Evolutionary conservation across 169 alveolate species (phyloP).

Genomic region (Plasmodium malariae): DNA sequence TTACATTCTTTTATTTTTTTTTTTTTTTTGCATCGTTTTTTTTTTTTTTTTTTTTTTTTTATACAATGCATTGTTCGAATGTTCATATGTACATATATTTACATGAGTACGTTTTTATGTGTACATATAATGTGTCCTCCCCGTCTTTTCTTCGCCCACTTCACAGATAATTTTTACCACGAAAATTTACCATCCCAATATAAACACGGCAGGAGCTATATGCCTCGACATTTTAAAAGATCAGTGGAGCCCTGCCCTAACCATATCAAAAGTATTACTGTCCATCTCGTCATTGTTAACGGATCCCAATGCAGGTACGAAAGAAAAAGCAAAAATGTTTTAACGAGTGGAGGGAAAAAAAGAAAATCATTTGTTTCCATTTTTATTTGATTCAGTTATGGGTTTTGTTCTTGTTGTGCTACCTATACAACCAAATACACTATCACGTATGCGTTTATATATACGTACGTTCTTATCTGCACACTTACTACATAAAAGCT

Average conservation of each 20-base stretch:
- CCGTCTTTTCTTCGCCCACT: background rate
- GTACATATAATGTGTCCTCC: background rate
- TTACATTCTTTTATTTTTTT: slow-evolving; percentile 14
- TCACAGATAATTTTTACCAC: slow-evolving; percentile 95
- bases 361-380: too few species aligned
- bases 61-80: too few species aligned
- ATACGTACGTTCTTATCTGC: too few species aligned
- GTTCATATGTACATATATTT: background rate
- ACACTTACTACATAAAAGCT: background rate
- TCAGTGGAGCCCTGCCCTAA: slow-evolving; percentile 99
- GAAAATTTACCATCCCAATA: slow-evolving; percentile 98
- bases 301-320: slow-evolving; percentile 96
- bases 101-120: slow-evolving; percentile 10
- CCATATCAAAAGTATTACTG: slow-evolving; percentile 98
- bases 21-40: background rate
- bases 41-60: background rate
- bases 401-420: too few species aligned
- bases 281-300: slow-evolving; percentile 98
- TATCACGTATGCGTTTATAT: too few species aligned
- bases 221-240: slow-evolving; percentile 98
- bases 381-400: too few species aligned
- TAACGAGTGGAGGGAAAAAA: too few species aligned
- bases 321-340: background rate
- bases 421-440: too few species aligned
- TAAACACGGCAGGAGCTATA: slow-evolving; percentile 97